Base-by-base conservation (phyloP, 495 filamentous ascomycete genomes). In the Talaromyces wortmannii region DNA sequence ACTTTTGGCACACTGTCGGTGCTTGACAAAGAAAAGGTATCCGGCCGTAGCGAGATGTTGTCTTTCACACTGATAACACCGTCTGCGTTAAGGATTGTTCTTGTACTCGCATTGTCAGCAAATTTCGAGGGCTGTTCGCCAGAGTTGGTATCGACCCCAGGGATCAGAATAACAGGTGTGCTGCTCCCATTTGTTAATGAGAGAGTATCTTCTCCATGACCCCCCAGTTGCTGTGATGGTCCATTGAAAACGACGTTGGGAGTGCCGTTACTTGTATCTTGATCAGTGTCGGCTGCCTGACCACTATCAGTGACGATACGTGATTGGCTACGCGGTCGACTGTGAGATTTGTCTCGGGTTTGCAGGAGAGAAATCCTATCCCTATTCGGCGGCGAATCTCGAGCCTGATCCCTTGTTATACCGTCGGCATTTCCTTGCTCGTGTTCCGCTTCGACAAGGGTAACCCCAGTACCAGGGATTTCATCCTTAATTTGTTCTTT, bases 401-500 rank as follows among this genome's bases (percentile, higher is more conserved):
- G 23, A 23, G 23, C 23, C 23, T 23, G 23, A 23, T 23, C 23
- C 23, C 23, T 4, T 1, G 23, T 23, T 23, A 23, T 23, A 23
- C 23, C 23, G 23, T 23, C 23, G 23, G 23, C 4, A 23, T 23
- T 42, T 31, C 52, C 43, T 40, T 45, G 40, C 17, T 30, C 52
- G 4, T 44, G 7, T 23, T 16, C n/a, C 7, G 23, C 23, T 45
- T 33, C 43, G 3, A 10, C 3, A 7, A 12, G 40, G 12, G 13
- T 33, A 15, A 29, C 12, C 31, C 13, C n/a, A 33, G 23, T 17
- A 44, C 43, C 15, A 3, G 31, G 31, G 18, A 43, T 50, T 33
- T 6, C 15, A 50, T 63, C 61, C 6, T 60, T 66, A 43, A 70
- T 67, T 29, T 70, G 56, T 57, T 84, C 82, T 45, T 70, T 67